Percentiles rank a stretch among this genome's conserved stretches.
phyloP scores from a whole-genome alignment of 192 early-diverging fungal genomes.

The Coemansia sp. region DNA sequence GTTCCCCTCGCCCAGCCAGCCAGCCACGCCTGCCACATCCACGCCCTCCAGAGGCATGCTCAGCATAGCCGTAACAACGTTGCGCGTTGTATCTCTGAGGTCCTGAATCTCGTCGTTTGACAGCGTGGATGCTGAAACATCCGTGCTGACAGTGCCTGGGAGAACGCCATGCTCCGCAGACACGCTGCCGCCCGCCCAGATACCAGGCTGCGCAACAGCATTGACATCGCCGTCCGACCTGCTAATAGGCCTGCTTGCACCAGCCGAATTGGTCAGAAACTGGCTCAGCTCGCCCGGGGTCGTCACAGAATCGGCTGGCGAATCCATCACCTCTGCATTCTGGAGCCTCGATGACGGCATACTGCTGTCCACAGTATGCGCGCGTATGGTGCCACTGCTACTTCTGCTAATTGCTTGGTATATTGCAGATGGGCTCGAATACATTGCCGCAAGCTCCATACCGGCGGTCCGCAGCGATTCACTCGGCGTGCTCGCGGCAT shows the following conservation, averaged over 20 bases:
- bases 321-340: constrained; percentile 27
- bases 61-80: constrained; percentile 39
- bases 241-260: background rate
- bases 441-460: constrained; percentile 38
- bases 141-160: background rate
- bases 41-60: constrained; percentile 48
- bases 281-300: constrained; percentile 25
- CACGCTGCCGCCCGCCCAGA: background rate
- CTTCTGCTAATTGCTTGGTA: constrained; percentile 36
- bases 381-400: constrained; percentile 9
- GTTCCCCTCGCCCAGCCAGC: constrained; percentile 49
- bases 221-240: background rate
- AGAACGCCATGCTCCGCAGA: background rate
- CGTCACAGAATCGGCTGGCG: constrained; percentile 21
- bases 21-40: constrained; percentile 45
- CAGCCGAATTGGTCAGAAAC: constrained; percentile 12
- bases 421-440: constrained; percentile 42
- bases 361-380: background rate
- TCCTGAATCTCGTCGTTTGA: constrained; percentile 43
- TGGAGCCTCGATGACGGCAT: constrained; percentile 17
- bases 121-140: constrained; percentile 6
- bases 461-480: constrained; percentile 18
- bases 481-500: constrained; percentile 8
- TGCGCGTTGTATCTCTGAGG: constrained; percentile 39
- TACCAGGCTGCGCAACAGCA: background rate